Base-by-base conservation (phyloP, 148 eudicot genomes). In the Cornus florida region DNA sequence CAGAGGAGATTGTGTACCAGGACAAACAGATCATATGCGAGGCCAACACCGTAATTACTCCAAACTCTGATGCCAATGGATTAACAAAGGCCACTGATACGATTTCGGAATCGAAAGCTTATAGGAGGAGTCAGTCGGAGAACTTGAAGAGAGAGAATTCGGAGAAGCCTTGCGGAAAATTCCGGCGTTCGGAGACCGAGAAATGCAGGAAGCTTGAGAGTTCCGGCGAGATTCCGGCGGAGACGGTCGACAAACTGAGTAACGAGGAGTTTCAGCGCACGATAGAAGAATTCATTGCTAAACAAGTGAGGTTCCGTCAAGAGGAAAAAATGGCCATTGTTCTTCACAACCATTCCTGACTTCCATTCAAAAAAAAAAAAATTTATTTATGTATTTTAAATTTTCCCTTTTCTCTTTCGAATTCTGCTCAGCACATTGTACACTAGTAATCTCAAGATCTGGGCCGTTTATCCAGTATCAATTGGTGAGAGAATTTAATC, bases 231-330 rank as follows among this genome's bases (percentile, higher is more conserved):
- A 73, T 14, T 17, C 72, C 78, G 72, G 77, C 69, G 75, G 90
- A 69, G 68, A 64, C 28, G 69, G 91, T 89, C 38, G 92, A 88
- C 7, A 82, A 84, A 5, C 66, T 89, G 89, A 93, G 93, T 68
- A 89, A 80, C 68, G 96, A 95, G 53, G 98, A 93, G 76, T 95
- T 95, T 80, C 90, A 89, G 86, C 84, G 84, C 35, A 84, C 89
- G 16, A 87, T 95, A 11, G 98, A 95, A 56, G 94, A 82, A 32
- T 95, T 93, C 78, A 95, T 95, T 20, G 97, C 97, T 1, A 95
- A 87, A 86, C 98, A 95, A 80, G 78, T 89, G 56, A 89, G 85
- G 82, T 93, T 95, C 78, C 95, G 88, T 78, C 85, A 88, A 6
- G 83, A 91, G 78, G 98, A 95, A 81, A 83, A 89, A 78, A 82